Evolutionary conservation across 257 asterid species (phyloP).

Genomic region (Forsythia viridissima): DNA sequence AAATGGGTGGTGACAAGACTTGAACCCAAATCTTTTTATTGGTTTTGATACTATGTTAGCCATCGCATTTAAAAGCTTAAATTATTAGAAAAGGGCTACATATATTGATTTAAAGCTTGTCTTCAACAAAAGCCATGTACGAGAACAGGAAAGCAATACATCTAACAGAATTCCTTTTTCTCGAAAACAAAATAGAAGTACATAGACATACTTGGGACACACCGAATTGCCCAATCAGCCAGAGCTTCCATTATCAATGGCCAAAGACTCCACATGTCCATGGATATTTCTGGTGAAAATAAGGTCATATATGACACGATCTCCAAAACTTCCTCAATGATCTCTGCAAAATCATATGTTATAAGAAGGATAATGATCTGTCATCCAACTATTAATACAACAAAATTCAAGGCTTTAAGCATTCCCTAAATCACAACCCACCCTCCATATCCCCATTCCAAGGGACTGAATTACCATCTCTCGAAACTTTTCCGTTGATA

Average conservation of each 20-base stretch:
- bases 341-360: conserved; percentile 64
- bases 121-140: too few relatives aligned
- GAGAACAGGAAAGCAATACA: background rate
- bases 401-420: background rate
- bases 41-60: too few relatives aligned
- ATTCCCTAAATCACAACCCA: too few relatives aligned
- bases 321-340: conserved; percentile 96
- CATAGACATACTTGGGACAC: conserved; percentile 58
- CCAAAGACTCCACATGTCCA: conserved; percentile 99
- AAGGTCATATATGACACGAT: conserved; percentile 96
- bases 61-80: too few relatives aligned
- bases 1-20: too few relatives aligned
- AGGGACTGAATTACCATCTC: too few relatives aligned
- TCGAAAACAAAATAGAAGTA: background rate
- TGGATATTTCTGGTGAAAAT: conserved; percentile 84
- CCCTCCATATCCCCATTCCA: too few relatives aligned
- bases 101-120: too few relatives aligned
- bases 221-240: conserved; percentile 89
- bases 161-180: background rate
- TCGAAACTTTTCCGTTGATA: too few relatives aligned
- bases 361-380: background rate
- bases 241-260: conserved; percentile 90
- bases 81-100: too few relatives aligned
- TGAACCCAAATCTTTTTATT: too few relatives aligned
- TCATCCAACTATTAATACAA: background rate